Base-by-base conservation (phyloP, 768 basidiomycete species). In the Neoboletus magnificus region DNA sequence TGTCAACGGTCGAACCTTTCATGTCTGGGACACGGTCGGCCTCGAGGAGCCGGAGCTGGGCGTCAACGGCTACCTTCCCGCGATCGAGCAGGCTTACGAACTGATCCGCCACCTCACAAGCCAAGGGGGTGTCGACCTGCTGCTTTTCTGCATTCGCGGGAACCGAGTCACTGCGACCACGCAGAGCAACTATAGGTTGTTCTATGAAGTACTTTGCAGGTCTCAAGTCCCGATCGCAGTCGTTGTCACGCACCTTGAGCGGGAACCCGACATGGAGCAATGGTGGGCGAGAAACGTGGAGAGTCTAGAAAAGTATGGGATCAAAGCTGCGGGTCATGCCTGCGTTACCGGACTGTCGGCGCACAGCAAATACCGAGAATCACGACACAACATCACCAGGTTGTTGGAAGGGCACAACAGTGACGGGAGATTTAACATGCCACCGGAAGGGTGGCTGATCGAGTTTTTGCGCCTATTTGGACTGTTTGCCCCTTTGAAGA, bases 151-250 rank as follows among this genome's bases (percentile, higher is more conserved):
- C 57, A 73, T 79, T 20, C 73, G 75, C 3, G 76, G 70, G 12
- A 74, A 76, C n/a, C 63, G 75, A 39, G 69, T 78, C 62, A 74
- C 68, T 9, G 72, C 70, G 44, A 65, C 64, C 1, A 64, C 69
- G 37, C 66, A 69, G 49, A 70, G 71, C 55, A 79, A 78, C 63
- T 79, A 76, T 60, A 62, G 65, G 48, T 37, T 78, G 30, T 77
- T 78, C 62, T 67, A 66, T n/a, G 71, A 79, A 41, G 70, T 77
- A 11, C 71, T 79, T 13, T 79, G 79, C 55, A 66, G 58, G 44
- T 56, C 64, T 18, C 7, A 59, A 23, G 78, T 69, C 13, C 70
- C 70, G 35, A 63, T 71, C 56, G 65, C 61, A 6, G 41, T 73
- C 20, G 61, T 71, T 27, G 57, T 80, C 41, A 79, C 76, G 3